A percentile compares a stretch with the other conserved stretches of the same genome.
These are phyloP conservation scores for Trichopus zeylanicus DNA, from an alignment of 116 monocot genomes.

Conservation along the genomic window DNA sequence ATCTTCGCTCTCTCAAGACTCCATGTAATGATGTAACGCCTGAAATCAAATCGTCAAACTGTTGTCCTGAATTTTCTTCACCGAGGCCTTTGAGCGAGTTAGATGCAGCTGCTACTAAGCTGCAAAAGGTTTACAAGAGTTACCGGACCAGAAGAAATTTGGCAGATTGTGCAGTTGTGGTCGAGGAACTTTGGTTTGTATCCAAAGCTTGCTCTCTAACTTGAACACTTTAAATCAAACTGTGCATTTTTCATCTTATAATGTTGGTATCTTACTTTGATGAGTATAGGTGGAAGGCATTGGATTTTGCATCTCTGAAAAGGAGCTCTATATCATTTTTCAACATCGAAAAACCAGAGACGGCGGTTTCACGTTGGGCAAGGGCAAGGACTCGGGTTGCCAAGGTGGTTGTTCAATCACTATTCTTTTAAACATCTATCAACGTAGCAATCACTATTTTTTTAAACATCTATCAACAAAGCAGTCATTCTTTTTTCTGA, in stretches of 20 bases:
- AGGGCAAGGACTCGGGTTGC: conserved; percentile 65
- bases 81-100: conserved; percentile 50
- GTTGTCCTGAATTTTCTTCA: conserved; percentile 23
- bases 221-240: background rate
- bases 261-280: background rate
- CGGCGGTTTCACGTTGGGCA: conserved; percentile 65
- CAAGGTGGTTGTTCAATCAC: conserved; percentile 36
- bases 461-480: background rate
- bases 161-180: conserved; percentile 88
- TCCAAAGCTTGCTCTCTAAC: background rate
- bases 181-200: conserved; percentile 83
- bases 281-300: conserved; percentile 71
- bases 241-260: background rate
- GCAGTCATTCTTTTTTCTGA: background rate
- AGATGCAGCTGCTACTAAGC: conserved; percentile 58
- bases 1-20: background rate
- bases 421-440: background rate
- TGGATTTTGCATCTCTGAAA: conserved; percentile 71
- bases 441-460: background rate
- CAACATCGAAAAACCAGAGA: conserved; percentile 55
- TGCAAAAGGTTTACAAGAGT: conserved; percentile 96
- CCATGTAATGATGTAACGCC: background rate
- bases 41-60: conserved; percentile 4
- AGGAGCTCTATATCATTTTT: conserved; percentile 70
- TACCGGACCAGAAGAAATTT: conserved; percentile 76